These are phyloP conservation scores for Microglena sp. DNA, from an alignment of 139 green algal species.

Conservation along the genomic window DNA sequence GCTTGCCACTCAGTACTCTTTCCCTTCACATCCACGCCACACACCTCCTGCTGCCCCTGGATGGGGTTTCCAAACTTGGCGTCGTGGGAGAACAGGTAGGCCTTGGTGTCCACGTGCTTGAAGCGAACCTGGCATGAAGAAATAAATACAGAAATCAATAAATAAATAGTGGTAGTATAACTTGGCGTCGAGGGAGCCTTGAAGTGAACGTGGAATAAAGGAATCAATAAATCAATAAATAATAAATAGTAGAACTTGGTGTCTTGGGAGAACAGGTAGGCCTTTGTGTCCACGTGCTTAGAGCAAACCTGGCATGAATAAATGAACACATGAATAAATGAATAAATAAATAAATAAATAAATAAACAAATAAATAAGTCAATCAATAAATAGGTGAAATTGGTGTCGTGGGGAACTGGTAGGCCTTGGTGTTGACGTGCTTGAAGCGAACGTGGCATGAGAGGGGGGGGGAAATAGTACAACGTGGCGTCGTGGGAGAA, in stretches of 20 bases:
- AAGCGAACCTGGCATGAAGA: constrained; percentile 44
- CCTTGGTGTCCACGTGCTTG: constrained; percentile 62
- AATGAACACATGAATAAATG: neutral
- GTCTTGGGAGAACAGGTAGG: constrained; percentile 49
- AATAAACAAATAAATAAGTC: neutral
- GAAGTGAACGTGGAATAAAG: neutral
- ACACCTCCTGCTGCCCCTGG: constrained; percentile 72
- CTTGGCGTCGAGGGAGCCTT: neutral
- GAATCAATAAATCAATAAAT: constrained; percentile 1
- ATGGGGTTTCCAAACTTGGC: constrained; percentile 56
- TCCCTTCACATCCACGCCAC: constrained; percentile 24
- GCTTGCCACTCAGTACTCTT: constrained; percentile 55
- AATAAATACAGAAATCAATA: neutral
- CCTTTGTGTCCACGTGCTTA: constrained; percentile 62
- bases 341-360: neutral
- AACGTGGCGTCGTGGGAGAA: constrained; percentile 28
- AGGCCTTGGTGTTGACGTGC: constrained; percentile 63
- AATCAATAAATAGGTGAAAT: too few species aligned
- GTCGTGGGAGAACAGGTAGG: constrained; percentile 49
- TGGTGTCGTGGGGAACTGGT: constrained; percentile 39
- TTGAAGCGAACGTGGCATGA: constrained; percentile 47
- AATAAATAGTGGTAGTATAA: neutral
- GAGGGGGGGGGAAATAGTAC: too few species aligned
- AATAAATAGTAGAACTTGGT: too few species aligned
- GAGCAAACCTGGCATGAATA: constrained; percentile 42